Evolutionary conservation across 257 asterid species (phyloP), one percentile per base, ranked within the genome.

Genomic region (Gardenia jasminoides): DNA sequence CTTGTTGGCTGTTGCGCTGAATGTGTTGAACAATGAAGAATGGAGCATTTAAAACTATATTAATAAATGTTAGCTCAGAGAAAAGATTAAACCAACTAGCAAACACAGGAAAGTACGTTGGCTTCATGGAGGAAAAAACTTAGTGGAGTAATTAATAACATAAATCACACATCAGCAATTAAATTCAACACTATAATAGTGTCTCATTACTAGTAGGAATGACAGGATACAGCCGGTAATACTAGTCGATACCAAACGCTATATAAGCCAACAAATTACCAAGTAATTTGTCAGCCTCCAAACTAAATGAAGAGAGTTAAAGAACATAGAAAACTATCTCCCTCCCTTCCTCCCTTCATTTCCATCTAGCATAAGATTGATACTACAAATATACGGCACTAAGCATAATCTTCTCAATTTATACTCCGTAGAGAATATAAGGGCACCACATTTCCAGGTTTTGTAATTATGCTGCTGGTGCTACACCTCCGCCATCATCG

Each of bases 381-480:
- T 54, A 54, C 28, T 58, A 6, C 26, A 58, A 3, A 17, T 58
- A 56, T 20, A 1, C 0, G 24, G 6, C 19, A 56, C 62, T 56
- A 17, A 4, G 2, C 62, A 17, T 19, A 56, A 56, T 19, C 62
- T 56, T 56, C 62, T 56, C 62, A 56, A 19, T 56, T 56, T 19
- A 56, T 10, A 10, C 54, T 48, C 15, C 1, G 62, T 4, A 19
- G n/a, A 17, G 62, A 56, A 3, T 22, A 56, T 6, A 2, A 47
- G 41, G 10, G 52, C 61, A 54, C 61, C 61, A 58, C 64, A 58
- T 58, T 22, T 26, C 28, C 64, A 1, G n/a, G 7, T 17, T 16
- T 47, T 9, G n/a, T 17, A 58, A 31, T 79, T 79, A 79, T 7
- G 82, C 82, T 15, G 78, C 82, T 7, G 82, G 78, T 31, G 82